Conservation (phyloP, 73 alveolate genomes). For the Paramecium sonneborni region DNA sequence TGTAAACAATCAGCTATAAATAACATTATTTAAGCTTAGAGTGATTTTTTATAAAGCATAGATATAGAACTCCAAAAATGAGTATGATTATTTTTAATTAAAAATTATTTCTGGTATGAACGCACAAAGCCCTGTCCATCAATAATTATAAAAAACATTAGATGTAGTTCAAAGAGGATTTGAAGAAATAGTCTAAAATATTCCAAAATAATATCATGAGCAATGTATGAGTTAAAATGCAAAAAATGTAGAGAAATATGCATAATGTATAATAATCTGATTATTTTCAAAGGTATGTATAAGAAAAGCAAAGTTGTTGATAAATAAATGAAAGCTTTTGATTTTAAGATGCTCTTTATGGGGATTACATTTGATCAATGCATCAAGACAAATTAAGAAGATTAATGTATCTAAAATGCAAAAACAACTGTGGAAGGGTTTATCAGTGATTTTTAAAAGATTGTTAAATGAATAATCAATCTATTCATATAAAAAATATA, state of each 20-base stretch:
- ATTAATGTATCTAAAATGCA: not conserved
- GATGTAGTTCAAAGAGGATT: not conserved
- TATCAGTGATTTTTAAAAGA: not conserved
- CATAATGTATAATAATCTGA: not conserved
- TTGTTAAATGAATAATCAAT: not conserved
- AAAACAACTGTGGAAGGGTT: not conserved
- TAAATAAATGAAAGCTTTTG: not conserved
- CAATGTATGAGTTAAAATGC: not conserved
- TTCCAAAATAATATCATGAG: not conserved
- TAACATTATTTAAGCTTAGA: not conserved
- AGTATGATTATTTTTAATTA: not conserved
- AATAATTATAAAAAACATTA: not conserved
- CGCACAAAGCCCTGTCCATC: not conserved
- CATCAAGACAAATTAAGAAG: not conserved
- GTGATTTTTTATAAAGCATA: not conserved
- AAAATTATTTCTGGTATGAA: constrained; percentile 47
- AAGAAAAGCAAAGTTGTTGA: not conserved
- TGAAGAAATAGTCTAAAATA: not conserved
- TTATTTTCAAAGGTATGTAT: not conserved
- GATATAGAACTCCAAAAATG: not conserved
- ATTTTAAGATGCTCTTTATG: constrained; percentile 21
- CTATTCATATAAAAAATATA: not conserved
- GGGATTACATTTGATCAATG: not conserved
- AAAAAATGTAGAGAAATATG: constrained; percentile 1
- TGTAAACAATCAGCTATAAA: not conserved